Evolutionary conservation across 176 grass and related monocot species (phyloP).

Genomic region (Lolium rigidum): DNA sequence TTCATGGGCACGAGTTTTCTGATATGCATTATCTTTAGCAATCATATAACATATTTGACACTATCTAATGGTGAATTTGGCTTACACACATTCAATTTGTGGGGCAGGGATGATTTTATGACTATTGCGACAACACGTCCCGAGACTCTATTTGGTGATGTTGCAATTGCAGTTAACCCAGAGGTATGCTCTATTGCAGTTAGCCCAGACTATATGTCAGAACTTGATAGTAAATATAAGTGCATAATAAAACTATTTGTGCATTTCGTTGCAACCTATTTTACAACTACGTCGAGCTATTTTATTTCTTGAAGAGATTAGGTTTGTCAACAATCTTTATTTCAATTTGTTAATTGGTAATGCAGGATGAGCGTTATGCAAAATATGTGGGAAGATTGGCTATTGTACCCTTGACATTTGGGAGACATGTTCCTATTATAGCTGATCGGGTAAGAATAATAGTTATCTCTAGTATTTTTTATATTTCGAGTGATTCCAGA

Average conservation of each 20-base stretch:
- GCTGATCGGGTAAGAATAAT: conserved; percentile 73
- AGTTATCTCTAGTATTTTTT: conserved; percentile 33
- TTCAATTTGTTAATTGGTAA: conserved; percentile 28
- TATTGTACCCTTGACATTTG: conserved; percentile 98
- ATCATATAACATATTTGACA: conserved; percentile 21
- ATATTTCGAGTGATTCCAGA: conserved; percentile 29
- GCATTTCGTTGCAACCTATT: conserved; percentile 1
- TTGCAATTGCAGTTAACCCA: conserved; percentile 93
- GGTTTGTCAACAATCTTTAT: conserved; percentile 25
- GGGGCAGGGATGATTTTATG: conserved; percentile 81
- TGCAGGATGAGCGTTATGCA: conserved; percentile 89
- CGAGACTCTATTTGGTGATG: conserved; percentile 97
- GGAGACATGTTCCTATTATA: conserved; percentile 94
- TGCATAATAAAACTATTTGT: conserved; percentile 2
- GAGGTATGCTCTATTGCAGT: conserved; percentile 54
- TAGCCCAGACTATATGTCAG: not conserved
- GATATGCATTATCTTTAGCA: conserved; percentile 17
- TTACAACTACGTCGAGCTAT: conserved; percentile 21
- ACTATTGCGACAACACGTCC: conserved; percentile 96
- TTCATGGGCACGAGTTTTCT: conserved; percentile 19
- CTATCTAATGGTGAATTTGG: conserved; percentile 17
- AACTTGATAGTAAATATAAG: conserved; percentile 5
- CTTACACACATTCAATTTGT: conserved; percentile 31
- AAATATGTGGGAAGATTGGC: conserved; percentile 81
- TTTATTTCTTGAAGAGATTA: conserved; percentile 27